phyloP scores from a whole-genome alignment of 305 asterid genomes.

The Fraxinus sp. region DNA sequence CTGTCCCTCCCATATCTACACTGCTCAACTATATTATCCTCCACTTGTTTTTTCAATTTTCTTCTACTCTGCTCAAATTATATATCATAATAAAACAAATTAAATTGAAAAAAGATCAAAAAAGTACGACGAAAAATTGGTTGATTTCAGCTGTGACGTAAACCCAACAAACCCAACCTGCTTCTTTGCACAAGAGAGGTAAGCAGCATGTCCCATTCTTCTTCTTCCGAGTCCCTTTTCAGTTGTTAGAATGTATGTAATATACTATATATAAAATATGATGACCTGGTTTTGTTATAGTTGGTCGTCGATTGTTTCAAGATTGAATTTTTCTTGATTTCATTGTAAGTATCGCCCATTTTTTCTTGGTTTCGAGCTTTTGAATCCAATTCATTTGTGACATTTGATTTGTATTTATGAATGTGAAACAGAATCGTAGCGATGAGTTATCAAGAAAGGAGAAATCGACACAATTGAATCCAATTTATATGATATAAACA shows the following conservation, averaged over 20 bases:
- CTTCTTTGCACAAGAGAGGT: neutral
- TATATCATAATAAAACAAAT: neutral
- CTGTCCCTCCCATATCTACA: slow-evolving; percentile 19
- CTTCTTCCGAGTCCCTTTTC: neutral
- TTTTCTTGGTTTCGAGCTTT: neutral
- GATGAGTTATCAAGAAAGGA: neutral
- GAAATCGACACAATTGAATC: neutral
- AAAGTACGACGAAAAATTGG: neutral
- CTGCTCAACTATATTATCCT: neutral
- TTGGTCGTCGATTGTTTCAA: neutral
- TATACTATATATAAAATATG: neutral
- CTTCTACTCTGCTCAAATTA: neutral
- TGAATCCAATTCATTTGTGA: neutral
- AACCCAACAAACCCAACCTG: slow-evolving; percentile 4
- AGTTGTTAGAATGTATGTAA: neutral
- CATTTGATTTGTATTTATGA: neutral
- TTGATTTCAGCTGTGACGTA: slow-evolving; percentile 10
- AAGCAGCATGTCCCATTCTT: neutral
- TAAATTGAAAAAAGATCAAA: neutral
- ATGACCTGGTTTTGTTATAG: neutral
- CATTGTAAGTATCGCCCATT: neutral
- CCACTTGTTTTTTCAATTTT: neutral
- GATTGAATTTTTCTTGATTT: neutral
- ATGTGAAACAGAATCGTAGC: neutral
- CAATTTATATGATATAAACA: neutral